Base-by-base conservation (phyloP, 257 asterid species). In the Solanum piurae region DNA sequence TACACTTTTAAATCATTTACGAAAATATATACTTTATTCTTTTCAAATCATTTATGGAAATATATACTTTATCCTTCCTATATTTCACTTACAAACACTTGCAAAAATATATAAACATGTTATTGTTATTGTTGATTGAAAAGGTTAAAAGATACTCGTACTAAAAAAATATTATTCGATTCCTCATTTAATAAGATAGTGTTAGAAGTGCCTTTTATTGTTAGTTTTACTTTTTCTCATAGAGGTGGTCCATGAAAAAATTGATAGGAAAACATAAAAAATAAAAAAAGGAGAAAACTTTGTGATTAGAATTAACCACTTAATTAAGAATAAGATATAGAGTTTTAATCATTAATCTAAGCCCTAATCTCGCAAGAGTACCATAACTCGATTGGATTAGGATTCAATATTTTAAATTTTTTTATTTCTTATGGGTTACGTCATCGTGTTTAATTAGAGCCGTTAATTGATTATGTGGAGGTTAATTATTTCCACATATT, bases 391-490 rank as follows among this genome's bases (percentile, higher is more conserved):
- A 42, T 55, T 74, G 42, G 42, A 71, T 33, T 77, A 38, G 88
- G 20, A n/a, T 9, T 44, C 33, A 25, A 4, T 42, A 42, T 12
- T 71, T 31, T 71, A 7, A 33, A 44, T 8, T 16, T 31, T 27
- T 27, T 80, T 3, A 27, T 80, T 8, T 49, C 29, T 49, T 20
- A 18, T 5, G 42, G 42, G 21, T 55, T 3, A 49, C 85, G 69
- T 82, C 69, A 82, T 27, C 85, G 29, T 44, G 85, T 25, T 62
- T 38, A 64, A 64, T 49, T 7, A 18, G 33, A 83, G 36, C 90
- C 90, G 89, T 88, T 4, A 66, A 85, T 37, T 40, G 20, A 29
- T 10, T 37, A 12, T 66, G 92, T 66, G 75, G 90, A 88, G 40
- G 75, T 66, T 18, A 79, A 88, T 27, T 44, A 44, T 29, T 62